These are phyloP conservation scores for Moesziomyces sp. DNA, from an alignment of 1,284 basidiomycete genomes.

Conservation along the genomic window DNA sequence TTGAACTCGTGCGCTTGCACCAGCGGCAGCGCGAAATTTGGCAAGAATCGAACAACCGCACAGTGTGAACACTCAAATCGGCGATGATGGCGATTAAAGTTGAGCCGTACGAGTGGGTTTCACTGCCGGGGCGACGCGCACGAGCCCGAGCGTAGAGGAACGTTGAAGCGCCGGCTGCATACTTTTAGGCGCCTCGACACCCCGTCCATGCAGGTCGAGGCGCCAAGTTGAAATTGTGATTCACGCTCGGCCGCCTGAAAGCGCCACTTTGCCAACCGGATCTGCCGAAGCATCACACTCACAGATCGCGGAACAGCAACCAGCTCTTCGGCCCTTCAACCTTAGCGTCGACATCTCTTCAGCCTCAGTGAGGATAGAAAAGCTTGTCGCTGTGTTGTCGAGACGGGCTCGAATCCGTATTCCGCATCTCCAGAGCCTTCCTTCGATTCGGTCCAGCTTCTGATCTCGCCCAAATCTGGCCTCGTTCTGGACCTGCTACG, in stretches of 20 bases:
- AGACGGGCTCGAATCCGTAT: too few relatives aligned
- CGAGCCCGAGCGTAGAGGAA: neutral
- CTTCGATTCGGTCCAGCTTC: too few relatives aligned
- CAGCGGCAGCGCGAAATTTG: neutral
- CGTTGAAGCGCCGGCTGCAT: neutral
- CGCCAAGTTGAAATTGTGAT: neutral
- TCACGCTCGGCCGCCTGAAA: neutral
- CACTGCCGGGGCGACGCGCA: neutral
- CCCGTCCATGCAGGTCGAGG: constrained; percentile 1
- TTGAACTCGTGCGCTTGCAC: neutral
- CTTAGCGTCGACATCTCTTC: too few relatives aligned
- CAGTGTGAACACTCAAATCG: neutral
- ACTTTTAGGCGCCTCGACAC: neutral
- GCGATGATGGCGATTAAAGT: neutral
- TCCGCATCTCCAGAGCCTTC: too few relatives aligned
- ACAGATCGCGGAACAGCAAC: too few relatives aligned
- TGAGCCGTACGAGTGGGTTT: neutral
- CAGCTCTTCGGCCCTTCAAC: too few relatives aligned
- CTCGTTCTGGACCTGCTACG: too few relatives aligned
- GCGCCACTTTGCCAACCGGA: too few relatives aligned
- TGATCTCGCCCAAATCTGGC: too few relatives aligned
- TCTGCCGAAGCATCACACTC: neutral
- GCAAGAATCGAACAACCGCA: too few relatives aligned
- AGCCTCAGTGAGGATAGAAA: too few relatives aligned
- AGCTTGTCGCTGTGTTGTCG: too few relatives aligned